Percentiles rank a stretch among this genome's conserved stretches.
phyloP scores from a whole-genome alignment of 2,329 filamentous ascomycete genomes.

The Coniochaeta sp. region DNA sequence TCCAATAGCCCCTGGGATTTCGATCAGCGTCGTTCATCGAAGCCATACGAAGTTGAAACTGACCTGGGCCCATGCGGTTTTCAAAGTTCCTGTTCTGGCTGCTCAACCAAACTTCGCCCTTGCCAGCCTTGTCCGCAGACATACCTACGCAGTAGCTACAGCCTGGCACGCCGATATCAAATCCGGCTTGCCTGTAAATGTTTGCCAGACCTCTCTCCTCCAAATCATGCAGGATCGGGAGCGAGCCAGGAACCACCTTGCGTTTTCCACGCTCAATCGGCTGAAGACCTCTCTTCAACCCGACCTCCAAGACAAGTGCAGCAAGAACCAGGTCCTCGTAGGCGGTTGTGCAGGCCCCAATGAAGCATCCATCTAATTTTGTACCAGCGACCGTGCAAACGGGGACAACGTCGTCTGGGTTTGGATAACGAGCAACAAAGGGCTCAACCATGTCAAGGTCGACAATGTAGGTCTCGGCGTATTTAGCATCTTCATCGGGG shows the following conservation, averaged over 20 bases:
- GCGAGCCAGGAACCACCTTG: slow-evolving; percentile 31
- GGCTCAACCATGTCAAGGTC: slow-evolving; percentile 28
- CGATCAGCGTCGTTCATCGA: no score
- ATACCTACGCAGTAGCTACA: slow-evolving; percentile 38
- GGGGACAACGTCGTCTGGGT: slow-evolving; percentile 34
- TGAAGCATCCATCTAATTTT: slow-evolving; percentile 33
- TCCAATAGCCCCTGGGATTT: slow-evolving; percentile 30
- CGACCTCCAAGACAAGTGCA: slow-evolving; percentile 29
- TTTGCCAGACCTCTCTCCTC: slow-evolving; percentile 23
- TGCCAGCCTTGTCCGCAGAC: slow-evolving; percentile 28
- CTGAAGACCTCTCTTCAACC: slow-evolving; percentile 21
- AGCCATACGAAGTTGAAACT: no score
- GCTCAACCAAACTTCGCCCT: slow-evolving; percentile 34
- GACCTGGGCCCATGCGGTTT: slow-evolving; percentile 39
- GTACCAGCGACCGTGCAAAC: slow-evolving; percentile 23
- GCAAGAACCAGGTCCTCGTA: slow-evolving; percentile 35
- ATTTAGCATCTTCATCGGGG: slow-evolving; percentile 11
- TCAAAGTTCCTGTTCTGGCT: slow-evolving; percentile 38
- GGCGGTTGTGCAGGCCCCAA: slow-evolving; percentile 37
- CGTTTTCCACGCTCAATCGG: slow-evolving; percentile 24
- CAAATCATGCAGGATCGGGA: slow-evolving; percentile 28
- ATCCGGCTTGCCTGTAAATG: slow-evolving; percentile 31
- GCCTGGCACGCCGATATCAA: slow-evolving; percentile 31
- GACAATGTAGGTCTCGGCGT: slow-evolving; percentile 26
- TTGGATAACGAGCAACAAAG: slow-evolving; percentile 31